Conservation (phyloP, 495 filamentous ascomycete genomes). For the Neurospora intermedia region DNA sequence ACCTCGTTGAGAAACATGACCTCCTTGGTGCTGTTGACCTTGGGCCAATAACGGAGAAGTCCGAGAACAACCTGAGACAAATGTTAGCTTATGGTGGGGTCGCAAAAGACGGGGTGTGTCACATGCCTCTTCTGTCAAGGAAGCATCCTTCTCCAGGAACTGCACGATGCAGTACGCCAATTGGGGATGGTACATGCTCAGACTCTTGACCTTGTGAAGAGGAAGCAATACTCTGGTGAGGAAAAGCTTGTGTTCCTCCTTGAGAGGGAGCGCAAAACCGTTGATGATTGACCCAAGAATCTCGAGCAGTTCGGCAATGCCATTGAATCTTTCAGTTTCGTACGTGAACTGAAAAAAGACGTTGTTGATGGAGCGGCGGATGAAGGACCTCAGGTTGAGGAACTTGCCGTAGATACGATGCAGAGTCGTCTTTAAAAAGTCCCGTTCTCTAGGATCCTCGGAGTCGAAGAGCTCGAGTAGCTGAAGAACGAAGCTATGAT, state of each 20-base stretch:
- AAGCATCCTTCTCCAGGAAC: constrained; percentile 96
- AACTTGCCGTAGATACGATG: constrained; percentile 99
- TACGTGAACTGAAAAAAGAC: constrained; percentile 99
- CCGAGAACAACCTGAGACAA: constrained; percentile 72
- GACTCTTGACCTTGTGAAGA: constrained; percentile 93
- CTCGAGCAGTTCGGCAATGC: constrained; percentile 91
- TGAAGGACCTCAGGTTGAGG: constrained; percentile 92
- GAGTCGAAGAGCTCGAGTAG: constrained; percentile 98
- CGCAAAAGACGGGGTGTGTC: neutral
- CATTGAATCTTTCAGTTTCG: constrained; percentile 97
- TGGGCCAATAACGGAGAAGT: constrained; percentile 94
- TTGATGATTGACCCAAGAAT: constrained; percentile 99
- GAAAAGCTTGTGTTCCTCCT: constrained; percentile 99
- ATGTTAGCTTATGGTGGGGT: neutral
- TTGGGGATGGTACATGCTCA: constrained; percentile 99
- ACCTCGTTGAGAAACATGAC: constrained; percentile 99
- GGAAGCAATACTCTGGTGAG: constrained; percentile 87
- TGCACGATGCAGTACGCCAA: constrained; percentile 98
- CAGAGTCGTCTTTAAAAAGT: constrained; percentile 96
- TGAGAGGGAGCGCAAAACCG: constrained; percentile 90
- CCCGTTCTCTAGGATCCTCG: constrained; percentile 91
- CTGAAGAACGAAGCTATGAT: constrained; percentile 94
- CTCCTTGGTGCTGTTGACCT: constrained; percentile 98
- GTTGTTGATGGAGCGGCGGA: constrained; percentile 97
- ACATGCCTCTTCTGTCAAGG: constrained; percentile 85